These are phyloP conservation scores for Linderniella brevidens DNA, from an alignment of 257 asterid species.

Conservation along the genomic window DNA sequence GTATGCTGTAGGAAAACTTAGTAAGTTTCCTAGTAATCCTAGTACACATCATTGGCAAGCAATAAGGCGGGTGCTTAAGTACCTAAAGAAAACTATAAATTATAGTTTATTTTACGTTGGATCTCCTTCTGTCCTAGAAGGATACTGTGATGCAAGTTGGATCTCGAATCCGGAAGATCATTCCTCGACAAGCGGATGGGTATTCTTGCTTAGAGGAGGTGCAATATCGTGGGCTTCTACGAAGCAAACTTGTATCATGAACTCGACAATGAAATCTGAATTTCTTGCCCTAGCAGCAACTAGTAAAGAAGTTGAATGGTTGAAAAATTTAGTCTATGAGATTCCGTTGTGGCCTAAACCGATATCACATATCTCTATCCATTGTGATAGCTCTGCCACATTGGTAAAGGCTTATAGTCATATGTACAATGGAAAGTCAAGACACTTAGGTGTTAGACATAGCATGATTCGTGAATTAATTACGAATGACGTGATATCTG, in stretches of 20 bases:
- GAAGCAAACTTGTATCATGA: constrained; percentile 1
- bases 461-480: neutral
- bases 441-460: constrained; percentile 1
- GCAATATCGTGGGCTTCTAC: neutral
- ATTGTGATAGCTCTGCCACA: neutral
- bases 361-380: neutral
- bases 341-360: neutral
- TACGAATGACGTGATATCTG: too few relatives aligned
- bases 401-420: neutral
- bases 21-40: neutral
- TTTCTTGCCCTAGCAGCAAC: neutral
- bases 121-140: neutral
- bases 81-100: neutral
- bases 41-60: neutral
- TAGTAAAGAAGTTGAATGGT: neutral
- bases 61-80: too few relatives aligned
- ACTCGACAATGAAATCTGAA: neutral
- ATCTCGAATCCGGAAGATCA: neutral
- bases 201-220: neutral
- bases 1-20: neutral
- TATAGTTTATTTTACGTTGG: neutral
- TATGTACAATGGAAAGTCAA: neutral
- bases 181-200: constrained; percentile 1
- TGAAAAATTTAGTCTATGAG: neutral
- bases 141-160: neutral